Conservation (phyloP, 2,329 filamentous ascomycete species). For the Truncatella angustata region DNA sequence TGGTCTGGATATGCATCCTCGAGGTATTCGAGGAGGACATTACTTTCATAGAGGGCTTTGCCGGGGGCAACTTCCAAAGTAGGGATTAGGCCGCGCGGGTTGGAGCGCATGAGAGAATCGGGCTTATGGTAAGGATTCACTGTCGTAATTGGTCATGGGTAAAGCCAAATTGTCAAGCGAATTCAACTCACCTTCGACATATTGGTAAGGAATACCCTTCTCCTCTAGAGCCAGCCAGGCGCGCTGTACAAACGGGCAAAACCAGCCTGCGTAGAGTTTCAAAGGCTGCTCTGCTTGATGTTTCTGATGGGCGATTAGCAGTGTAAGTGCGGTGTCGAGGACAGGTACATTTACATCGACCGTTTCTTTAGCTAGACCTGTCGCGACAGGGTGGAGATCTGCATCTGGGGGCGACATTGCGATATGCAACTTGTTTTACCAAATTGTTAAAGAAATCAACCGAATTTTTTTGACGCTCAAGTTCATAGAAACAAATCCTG, state of each 20-base stretch:
- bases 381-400: conserved; percentile 24
- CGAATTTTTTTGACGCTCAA: too few species aligned
- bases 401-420: conserved; percentile 25
- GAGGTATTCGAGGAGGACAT: conserved; percentile 58
- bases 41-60: conserved; percentile 56
- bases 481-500: too few species aligned
- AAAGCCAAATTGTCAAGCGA: too few species aligned
- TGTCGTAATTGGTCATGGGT: conserved; percentile 8
- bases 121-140: conserved; percentile 60
- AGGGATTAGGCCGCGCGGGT: conserved; percentile 58
- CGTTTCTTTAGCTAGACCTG: conserved; percentile 24
- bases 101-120: conserved; percentile 49
- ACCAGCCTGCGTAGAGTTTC: conserved; percentile 19
- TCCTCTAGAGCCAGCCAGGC: conserved; percentile 58
- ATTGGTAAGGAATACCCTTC: conserved; percentile 58
- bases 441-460: too few species aligned
- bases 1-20: conserved; percentile 52
- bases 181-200: conserved; percentile 37
- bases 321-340: neutral
- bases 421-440: neutral
- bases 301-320: conserved; percentile 15
- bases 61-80: conserved; percentile 37
- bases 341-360: conserved; percentile 17
- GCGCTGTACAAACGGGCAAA: conserved; percentile 45
- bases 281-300: conserved; percentile 22